A percentile compares a stretch with the other conserved stretches of the same genome.
Evolutionary conservation across 352 stramenopile genomes (phyloP).

Genomic region (Phytophthora cryptogea): DNA sequence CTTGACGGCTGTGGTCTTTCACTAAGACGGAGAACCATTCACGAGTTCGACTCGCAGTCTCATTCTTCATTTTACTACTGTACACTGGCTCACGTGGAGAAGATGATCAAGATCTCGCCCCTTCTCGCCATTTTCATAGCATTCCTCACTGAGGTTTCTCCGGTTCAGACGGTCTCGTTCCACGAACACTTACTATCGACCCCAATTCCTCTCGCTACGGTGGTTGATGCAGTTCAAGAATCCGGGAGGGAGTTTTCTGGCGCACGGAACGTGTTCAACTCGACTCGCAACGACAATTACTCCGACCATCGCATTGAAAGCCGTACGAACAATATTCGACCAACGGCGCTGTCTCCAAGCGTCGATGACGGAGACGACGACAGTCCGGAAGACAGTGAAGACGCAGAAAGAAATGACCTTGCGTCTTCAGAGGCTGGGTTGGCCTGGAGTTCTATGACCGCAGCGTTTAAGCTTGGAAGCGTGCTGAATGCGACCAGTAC

Average conservation of each 20-base stretch:
- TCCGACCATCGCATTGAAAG: not conserved
- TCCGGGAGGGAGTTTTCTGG: not conserved
- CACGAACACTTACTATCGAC: not conserved
- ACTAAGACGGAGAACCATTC: no score
- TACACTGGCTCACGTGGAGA: not conserved
- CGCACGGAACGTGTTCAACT: not conserved
- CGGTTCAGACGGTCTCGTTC: slow-evolving; percentile 8
- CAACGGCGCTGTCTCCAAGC: not conserved
- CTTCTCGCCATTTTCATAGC: slow-evolving; percentile 4
- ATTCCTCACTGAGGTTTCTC: not conserved
- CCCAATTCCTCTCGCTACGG: slow-evolving; percentile 1
- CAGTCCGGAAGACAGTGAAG: slow-evolving; percentile 9
- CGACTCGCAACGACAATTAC: not conserved
- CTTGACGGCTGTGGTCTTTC: no score
- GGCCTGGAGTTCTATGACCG: slow-evolving; percentile 8
- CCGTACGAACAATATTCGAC: not conserved
- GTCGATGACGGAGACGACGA: slow-evolving; percentile 6
- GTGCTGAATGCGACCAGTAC: slow-evolving; percentile 36
- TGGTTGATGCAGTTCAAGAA: slow-evolving; percentile 2
- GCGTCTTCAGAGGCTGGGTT: not conserved
- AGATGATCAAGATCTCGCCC: slow-evolving; percentile 5
- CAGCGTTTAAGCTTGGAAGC: slow-evolving; percentile 28
- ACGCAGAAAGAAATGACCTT: slow-evolving; percentile 8
- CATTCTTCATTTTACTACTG: slow-evolving; percentile 19
- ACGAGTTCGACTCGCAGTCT: not conserved